Evolutionary conservation across 805 yeast species (phyloP).

Genomic region (Yarrowia sp.): DNA sequence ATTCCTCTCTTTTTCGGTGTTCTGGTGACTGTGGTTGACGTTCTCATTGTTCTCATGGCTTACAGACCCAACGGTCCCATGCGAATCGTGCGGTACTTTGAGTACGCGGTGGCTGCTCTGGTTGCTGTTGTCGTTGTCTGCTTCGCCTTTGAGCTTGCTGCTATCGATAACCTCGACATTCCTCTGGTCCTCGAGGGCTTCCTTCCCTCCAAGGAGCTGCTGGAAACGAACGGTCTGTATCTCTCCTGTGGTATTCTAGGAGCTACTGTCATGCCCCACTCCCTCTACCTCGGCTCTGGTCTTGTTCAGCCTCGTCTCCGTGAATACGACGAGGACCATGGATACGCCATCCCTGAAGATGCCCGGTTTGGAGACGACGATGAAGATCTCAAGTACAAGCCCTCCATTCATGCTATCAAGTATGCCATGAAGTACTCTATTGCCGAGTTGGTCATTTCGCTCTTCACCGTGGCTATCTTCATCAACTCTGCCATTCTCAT

Average conservation of each 20-base stretch:
- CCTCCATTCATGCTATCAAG: conserved; percentile 74
- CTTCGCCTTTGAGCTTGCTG: conserved; percentile 62
- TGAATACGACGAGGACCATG: conserved; percentile 64
- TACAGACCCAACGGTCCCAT: conserved; percentile 75
- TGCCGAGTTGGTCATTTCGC: conserved; percentile 75
- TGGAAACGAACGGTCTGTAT: conserved; percentile 64
- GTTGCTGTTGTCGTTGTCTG: conserved; percentile 75
- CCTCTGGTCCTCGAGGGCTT: conserved; percentile 60
- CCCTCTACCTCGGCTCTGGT: conserved; percentile 79
- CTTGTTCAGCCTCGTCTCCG: conserved; percentile 78
- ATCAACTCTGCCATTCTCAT: conserved; percentile 87
- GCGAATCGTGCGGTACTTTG: conserved; percentile 72
- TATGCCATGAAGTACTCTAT: conserved; percentile 78
- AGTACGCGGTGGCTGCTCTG: conserved; percentile 63
- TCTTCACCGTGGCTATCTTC: conserved; percentile 85
- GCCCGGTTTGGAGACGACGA: conserved; percentile 29
- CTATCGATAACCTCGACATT: conserved; percentile 47
- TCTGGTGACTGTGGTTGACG: conserved; percentile 74
- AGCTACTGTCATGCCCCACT: conserved; percentile 95
- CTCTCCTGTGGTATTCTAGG: conserved; percentile 82
- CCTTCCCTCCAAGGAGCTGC: conserved; percentile 59
- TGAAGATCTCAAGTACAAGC: conserved; percentile 46
- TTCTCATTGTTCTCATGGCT: conserved; percentile 69
- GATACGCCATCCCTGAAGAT: conserved; percentile 38
- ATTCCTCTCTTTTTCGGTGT: conserved; percentile 78